Base-by-base conservation (phyloP, 202 grass and related monocot species). In the Panicum hallii region DNA sequence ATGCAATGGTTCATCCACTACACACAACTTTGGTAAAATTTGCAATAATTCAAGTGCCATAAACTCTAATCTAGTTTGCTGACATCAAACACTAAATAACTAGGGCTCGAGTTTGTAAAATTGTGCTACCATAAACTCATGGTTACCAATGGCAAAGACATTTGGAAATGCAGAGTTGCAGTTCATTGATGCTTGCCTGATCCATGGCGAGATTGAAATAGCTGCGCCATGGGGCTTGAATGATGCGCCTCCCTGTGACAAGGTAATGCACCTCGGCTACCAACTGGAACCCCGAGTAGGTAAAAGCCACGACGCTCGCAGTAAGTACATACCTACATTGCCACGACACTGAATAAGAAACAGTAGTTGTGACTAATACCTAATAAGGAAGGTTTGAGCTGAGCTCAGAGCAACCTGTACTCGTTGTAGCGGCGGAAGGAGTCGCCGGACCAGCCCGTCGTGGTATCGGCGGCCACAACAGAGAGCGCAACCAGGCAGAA, bases 141-240 rank as follows among this genome's bases (percentile, higher is more conserved):
- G 17, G 23, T 47, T 78, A 83, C 4, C 8, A 80, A 57, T 9
- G 50, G 5, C 5, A 52, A 32, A 71, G 41, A 83, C 3, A 84
- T 87, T 80, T 75, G 70, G 41, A 52, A 41, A 58, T 48, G 34
- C 32, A 62, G 58, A 65, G 10, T 74, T 61, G 45, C 40, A 73
- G 57, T 49, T 71, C 60, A 64, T 2, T 64, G 63, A 79, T 77
- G 41, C 89, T 93, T 89, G 56, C 93, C 93, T 98, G 96, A 90
- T 98, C 96, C 89, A 94, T 90, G 13, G 88, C 68, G 28, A 98
- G 87, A 75, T 78, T 89, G 74, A 98, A 88, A 72, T 90, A 94
- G 72, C 78, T 88, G 40, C 67, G 66, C 17, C 58, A 72, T 71
- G 49, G 84, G 2, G 12, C 78, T 72, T 17, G 47, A 13, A 98